Base-by-base conservation (phyloP, 164 flowering plant genomes). In the Magnolia changhungtana region DNA sequence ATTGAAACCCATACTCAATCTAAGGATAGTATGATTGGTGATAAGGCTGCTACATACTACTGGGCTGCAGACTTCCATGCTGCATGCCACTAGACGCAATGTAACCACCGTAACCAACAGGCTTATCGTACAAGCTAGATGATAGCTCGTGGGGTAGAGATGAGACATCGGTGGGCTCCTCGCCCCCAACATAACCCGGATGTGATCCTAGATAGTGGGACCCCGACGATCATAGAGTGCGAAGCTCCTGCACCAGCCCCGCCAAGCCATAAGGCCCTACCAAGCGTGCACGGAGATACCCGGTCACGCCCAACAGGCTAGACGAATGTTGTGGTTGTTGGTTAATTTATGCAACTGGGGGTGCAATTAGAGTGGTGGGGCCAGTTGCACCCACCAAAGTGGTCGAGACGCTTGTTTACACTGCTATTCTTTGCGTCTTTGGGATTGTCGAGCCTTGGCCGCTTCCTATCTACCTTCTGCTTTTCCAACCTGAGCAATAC, bases 401-500 rank as follows among this genome's bases (percentile, higher is more conserved):
- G 76, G 71, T 49, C 81, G 73, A 67, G 75, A 6, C 79, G 87
- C 80, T 89, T 86, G 77, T 29, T 81, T 67, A 84, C 85, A 63
- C 76, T 75, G 68, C 72, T 75, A 81, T 55, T 81, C n/a, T n/a
- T n/a, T n/a, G 81, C 68, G 74, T 68, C 68, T 61, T 50, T 20
- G 74, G n/a, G 7, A 64, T 27, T 18, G 75, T 63, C 10, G 74
- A 45, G 85, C 80, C 73, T n/a, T n/a, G 83, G 75, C 8, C 84
- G 84, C 73, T 89, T 91, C 78, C 76, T 82, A 23, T 83, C 81
- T 8, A 83, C 80, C 78, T 85, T 86, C 76, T 74, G 77, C 78
- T 80, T 89, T 75, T 87, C 94, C 71, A 91, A 77, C 76, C n/a
- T 77, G 78, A 77, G 80, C 84, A 65, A 91, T 75, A 20, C 81